Evolutionary conservation across 2,329 filamentous ascomycete genomes (phyloP).

Genomic region (Chaetomium olivaceum): DNA sequence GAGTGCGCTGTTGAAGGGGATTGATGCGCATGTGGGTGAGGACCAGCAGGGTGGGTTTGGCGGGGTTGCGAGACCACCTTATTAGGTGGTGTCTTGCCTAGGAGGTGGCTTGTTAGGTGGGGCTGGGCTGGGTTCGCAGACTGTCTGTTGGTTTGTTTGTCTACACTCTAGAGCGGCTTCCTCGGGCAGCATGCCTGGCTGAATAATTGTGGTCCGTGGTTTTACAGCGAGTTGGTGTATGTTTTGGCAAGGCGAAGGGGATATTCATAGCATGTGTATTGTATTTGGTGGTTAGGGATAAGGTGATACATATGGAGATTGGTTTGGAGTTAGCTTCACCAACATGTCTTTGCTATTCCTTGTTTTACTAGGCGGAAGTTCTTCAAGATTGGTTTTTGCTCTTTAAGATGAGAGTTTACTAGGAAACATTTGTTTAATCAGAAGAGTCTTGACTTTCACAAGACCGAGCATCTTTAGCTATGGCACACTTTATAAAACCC

Average conservation of each 20-base stretch:
- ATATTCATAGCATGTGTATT: neutral
- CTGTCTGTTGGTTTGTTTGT: too few relatives aligned
- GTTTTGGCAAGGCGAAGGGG: conserved; percentile 3
- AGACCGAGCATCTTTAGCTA: neutral
- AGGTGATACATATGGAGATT: neutral
- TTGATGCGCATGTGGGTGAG: conserved; percentile 52
- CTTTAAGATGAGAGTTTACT: neutral
- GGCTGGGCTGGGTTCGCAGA: too few relatives aligned
- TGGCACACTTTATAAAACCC: neutral
- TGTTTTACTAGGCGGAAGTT: neutral
- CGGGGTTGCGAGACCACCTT: conserved; percentile 52
- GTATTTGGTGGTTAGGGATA: neutral
- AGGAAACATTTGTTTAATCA: too few relatives aligned
- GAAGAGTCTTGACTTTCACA: neutral
- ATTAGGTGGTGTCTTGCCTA: conserved; percentile 42
- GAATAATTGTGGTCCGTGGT: too few relatives aligned
- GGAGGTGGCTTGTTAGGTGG: too few relatives aligned
- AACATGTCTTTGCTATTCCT: neutral
- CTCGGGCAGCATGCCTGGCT: too few relatives aligned
- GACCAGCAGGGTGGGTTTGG: conserved; percentile 46
- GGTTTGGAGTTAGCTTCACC: too few relatives aligned
- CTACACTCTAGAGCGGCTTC: too few relatives aligned
- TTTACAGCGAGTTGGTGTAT: neutral
- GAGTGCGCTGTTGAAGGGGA: conserved; percentile 51
- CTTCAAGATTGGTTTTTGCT: neutral